Evolutionary conservation across 306 rosid species (phyloP), one percentile per base, ranked within the genome.

Genomic region (Ormosia semicastrata): DNA sequence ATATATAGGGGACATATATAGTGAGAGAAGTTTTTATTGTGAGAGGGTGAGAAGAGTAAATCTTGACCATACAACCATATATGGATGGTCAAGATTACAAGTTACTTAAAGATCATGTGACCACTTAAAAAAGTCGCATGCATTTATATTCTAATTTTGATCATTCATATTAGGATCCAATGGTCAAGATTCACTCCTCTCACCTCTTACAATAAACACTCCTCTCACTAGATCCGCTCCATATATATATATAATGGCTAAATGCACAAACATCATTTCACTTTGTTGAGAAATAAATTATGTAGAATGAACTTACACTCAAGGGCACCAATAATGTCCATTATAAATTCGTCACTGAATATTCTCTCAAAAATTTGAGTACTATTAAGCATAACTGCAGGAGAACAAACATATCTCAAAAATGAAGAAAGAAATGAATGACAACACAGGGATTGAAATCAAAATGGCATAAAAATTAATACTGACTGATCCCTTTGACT

Each of bases 401-500:
- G 65, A 67, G 66, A 71, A 32, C 71, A 71, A 52, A 75, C 30
- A 70, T 14, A 43, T 37, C 49, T 76, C 76, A 84, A 41, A 53
- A 86, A 34, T 67, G 82, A 66, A 63, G 47, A 46, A 43, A 59
- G 18, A 80, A 10, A 46, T 3, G 68, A 70, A 57, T 56, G 60
- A 80, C 37, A 72, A 18, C 33, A 56, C 11, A n/a, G 18, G 46
- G 43, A 29, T 57, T 36, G 43, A 30, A 59, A 85, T 12, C n/a
- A 83, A 83, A 62, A 68, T 5, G 52, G 52, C 68, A 75, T 29
- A 49, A 53, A 78, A 83, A 46, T 54, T 78, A 83, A 77, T 86
- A 90, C 97, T 94, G 78, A 94, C 98, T 82, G 87, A 92, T 94
- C 84, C 98, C 97, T 83, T 90, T 87, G 87, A 90, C 90, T 83